A percentile compares a stretch with the other conserved stretches of the same genome.
Evolutionary conservation across 192 early-diverging fungal genomes (phyloP).

Genomic region (Rhizophagus prolifer): DNA sequence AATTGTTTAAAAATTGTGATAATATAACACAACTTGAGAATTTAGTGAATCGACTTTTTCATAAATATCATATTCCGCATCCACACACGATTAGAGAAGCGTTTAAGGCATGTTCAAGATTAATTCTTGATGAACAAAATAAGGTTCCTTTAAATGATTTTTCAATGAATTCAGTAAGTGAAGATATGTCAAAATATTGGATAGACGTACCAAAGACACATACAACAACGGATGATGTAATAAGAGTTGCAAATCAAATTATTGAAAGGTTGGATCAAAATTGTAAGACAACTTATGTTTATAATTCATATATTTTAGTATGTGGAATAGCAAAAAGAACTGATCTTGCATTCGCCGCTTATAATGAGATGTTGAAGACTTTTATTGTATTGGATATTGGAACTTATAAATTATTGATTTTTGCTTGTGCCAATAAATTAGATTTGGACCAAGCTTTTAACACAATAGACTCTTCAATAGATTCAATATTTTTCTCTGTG

Average conservation of each 20-base stretch:
- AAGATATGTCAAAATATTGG: slow-evolving; percentile 18
- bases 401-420: slow-evolving; percentile 14
- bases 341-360: neutral
- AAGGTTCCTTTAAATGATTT: neutral
- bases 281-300: neutral
- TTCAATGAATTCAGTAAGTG: neutral
- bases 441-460: slow-evolving; percentile 1
- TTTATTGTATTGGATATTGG: neutral
- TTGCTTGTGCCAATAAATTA: neutral
- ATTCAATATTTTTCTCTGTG: neutral
- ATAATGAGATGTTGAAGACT: neutral
- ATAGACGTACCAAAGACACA: neutral
- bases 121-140: neutral
- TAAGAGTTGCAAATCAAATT: neutral
- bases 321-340: slow-evolving; percentile 10
- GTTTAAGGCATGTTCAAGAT: slow-evolving; percentile 4
- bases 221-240: slow-evolving; percentile 5
- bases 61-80: neutral
- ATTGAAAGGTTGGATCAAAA: neutral
- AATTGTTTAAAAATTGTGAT: neutral
- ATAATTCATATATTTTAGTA: slow-evolving; percentile 8
- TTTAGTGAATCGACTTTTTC: slow-evolving; percentile 8
- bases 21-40: slow-evolving; percentile 13
- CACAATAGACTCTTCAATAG: neutral
- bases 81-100: neutral